Conservation (phyloP, 2,329 filamentous ascomycete genomes). For the Whalleya microplaca region DNA sequence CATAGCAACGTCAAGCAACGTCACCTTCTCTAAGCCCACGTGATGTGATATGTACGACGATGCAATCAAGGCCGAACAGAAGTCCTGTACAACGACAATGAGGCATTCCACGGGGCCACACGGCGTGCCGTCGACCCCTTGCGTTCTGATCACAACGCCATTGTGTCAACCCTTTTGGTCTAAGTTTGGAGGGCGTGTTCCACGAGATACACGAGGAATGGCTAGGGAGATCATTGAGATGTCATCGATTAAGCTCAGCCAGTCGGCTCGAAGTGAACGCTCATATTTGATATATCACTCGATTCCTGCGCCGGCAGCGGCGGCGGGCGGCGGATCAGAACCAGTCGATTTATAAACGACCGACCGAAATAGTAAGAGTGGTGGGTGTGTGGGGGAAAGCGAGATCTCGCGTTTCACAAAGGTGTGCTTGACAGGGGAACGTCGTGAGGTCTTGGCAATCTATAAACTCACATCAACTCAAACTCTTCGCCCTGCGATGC, state of each 20-base stretch:
- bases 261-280: not conserved
- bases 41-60: not conserved
- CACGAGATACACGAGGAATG: not conserved
- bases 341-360: slow-evolving; percentile 5
- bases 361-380: slow-evolving; percentile 1
- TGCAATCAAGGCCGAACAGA: not conserved
- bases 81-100: not conserved
- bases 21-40: not conserved
- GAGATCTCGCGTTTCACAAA: slow-evolving; percentile 16
- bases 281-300: not conserved
- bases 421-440: slow-evolving; percentile 10
- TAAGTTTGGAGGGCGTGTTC: not conserved
- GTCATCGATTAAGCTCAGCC: not conserved
- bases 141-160: not conserved
- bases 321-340: not conserved
- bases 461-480: no score
- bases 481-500: slow-evolving; percentile 13
- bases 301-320: not conserved
- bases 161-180: not conserved
- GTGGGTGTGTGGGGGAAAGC: not conserved
- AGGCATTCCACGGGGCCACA: not conserved
- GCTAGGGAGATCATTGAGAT: no score
- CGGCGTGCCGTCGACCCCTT: not conserved
- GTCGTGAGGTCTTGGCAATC: slow-evolving; percentile 18
- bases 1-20: not conserved